Base-by-base conservation (phyloP, 1,139 yeast genomes). In the Diutina siamensis region DNA sequence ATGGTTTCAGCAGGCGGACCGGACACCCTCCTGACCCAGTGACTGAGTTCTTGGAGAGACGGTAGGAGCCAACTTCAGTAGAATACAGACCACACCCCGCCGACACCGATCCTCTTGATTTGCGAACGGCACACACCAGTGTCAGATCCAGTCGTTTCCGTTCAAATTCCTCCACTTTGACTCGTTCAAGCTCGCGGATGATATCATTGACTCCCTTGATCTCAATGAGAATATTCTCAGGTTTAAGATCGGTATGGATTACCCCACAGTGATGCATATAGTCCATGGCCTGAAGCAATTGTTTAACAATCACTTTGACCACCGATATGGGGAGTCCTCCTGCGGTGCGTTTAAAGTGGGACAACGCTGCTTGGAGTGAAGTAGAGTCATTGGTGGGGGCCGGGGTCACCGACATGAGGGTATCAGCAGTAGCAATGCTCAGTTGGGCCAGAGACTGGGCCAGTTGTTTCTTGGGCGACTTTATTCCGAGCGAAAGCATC, bases 221-320 rank as follows among this genome's bases (percentile, higher is more conserved):
- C 13, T 38, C 42, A 17, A 38, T 25, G 15, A 38, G 42, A 15
- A 38, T 38, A 18, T 38, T 38, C 22, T 38, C 42, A 17, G 42
- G 42, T 18, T 38, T 38, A n/a, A 38, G 32, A 13, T 38, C 42
- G 42, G 42, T 38, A 32, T 38, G 42, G n/a, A 38, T 38, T 20
- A 38, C 42, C 21, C 42, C 42, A 15, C 83, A 2, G 79, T 71
- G 55, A 72, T 67, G 47, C 73, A 51, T 65, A 58, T 83, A 86
- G 61, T 87, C 95, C 51, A 85, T 66, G 0, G 92, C 87, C 19
- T 82, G 68, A 46, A 86, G 64, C 36, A 86, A 72, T 60, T 87
- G 95, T 52, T 80, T 81, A 8, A 94, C 78, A 45, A 87, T 83
- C 60, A 82, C 94, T 60, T 86, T 83, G 25, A 84, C 94, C 54